phyloP scores from a whole-genome alignment of 306 rosid species.

The Lagenaria siceraria region DNA sequence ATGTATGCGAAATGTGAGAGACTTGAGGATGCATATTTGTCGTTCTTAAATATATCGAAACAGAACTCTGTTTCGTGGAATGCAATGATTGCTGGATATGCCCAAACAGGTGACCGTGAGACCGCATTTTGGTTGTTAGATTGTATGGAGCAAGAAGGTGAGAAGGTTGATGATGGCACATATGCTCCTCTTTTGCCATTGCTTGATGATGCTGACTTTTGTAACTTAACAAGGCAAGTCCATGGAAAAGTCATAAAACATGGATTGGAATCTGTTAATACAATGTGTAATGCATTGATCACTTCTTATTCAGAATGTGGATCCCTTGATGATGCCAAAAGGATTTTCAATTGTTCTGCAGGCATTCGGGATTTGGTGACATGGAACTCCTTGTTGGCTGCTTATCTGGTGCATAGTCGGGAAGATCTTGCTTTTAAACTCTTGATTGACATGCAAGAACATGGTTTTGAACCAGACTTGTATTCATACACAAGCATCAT shows the following conservation, averaged over 20 bases:
- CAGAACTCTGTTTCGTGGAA: conserved; percentile 63
- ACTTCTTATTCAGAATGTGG: conserved; percentile 64
- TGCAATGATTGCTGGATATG: conserved; percentile 52
- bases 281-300: conserved; percentile 53
- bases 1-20: conserved; percentile 80
- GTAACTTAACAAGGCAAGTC: conserved; percentile 29
- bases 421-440: conserved; percentile 40
- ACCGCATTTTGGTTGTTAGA: conserved; percentile 36
- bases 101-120: conserved; percentile 31
- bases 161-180: conserved; percentile 53
- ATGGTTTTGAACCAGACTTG: conserved; percentile 57
- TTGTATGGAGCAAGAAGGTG: conserved; percentile 46
- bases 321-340: conserved; percentile 49
- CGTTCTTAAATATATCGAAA: conserved; percentile 33
- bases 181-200: conserved; percentile 63
- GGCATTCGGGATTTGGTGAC: conserved; percentile 45
- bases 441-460: conserved; percentile 47
- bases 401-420: conserved; percentile 40
- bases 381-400: conserved; percentile 73
- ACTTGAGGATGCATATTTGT: conserved; percentile 42
- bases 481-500: conserved; percentile 60
- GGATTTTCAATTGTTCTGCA: conserved; percentile 33
- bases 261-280: conserved; percentile 33
- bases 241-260: conserved; percentile 56
- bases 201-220: conserved; percentile 41